Evolutionary conservation across 148 eudicot genomes (phyloP).

Genomic region (Rhododendron kiyosumense): DNA sequence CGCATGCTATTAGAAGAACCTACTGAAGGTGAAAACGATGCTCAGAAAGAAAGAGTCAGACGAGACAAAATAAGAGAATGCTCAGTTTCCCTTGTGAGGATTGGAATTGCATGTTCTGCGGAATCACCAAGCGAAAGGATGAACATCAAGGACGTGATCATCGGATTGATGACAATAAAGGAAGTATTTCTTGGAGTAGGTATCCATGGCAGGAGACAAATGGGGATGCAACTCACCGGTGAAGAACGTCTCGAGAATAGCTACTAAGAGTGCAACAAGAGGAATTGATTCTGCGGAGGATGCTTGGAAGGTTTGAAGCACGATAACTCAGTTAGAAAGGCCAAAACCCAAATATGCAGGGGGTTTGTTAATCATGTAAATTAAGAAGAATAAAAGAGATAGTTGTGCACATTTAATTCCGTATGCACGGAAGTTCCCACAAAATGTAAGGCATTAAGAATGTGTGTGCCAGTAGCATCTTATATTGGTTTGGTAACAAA

Average conservation of each 20-base stretch:
- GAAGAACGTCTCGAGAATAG: background rate
- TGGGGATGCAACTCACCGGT: background rate
- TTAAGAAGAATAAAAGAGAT: background rate
- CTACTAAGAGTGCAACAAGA: background rate
- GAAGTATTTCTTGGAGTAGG: background rate
- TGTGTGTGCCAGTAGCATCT: too few relatives aligned
- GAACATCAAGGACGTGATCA: background rate
- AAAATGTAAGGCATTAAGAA: too few relatives aligned
- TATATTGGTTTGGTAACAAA: too few relatives aligned
- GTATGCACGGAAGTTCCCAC: too few relatives aligned
- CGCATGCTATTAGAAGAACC: background rate
- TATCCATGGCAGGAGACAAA: background rate
- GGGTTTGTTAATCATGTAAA: background rate
- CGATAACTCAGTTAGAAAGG: background rate
- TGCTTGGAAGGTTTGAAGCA: background rate
- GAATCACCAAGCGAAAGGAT: too few relatives aligned
- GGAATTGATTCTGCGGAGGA: background rate
- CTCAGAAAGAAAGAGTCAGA: too few relatives aligned
- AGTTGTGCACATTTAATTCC: too few relatives aligned
- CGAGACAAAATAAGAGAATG: too few relatives aligned
- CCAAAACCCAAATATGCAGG: background rate
- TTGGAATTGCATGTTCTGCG: too few relatives aligned
- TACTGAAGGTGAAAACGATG: too few relatives aligned
- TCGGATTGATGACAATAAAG: background rate
- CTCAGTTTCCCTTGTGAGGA: too few relatives aligned